Base-by-base conservation (phyloP, 768 basidiomycete genomes). In the Leccinum subgranulosum region DNA sequence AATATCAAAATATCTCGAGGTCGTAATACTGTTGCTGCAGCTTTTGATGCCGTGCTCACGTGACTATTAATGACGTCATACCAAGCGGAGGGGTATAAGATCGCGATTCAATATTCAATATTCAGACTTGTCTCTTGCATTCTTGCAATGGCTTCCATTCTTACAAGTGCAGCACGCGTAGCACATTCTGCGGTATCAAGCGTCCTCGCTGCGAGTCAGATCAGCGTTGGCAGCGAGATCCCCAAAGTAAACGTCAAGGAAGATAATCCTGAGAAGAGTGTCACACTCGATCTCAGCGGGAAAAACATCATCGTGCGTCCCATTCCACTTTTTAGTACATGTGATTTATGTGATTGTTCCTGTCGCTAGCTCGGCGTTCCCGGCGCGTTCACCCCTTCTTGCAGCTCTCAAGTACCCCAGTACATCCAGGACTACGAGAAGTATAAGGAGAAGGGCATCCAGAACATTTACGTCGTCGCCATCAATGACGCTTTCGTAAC, bases 401-500 rank as follows among this genome's bases (percentile, higher is more conserved):
- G 90, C 73, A 83, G 81, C 54, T 75, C 73, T 10, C 86, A 90
- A 63, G 72, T 86, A 23, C 84, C 82, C 0, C 75, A 78, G 10
- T 94, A 87, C 75, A 80, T 93, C 61, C 69, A 79, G 54, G 78
- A 79, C 53, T 87, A 82, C 70, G 80, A 85, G 14, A 76, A 85
- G 66, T 90, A 90, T 82, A 85, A 85, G 74, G 81, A 76, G 3
- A 93, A 91, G 72, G 92, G 90, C 11, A 75, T 92, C 65, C 80
- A 83, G 58, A 78, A 82, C 52, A 81, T 92, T 59, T 87, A 84
- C 60, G 81, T 94, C 54, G 73, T 94, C 54, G 76, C 84, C 25
- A 86, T 90, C 56, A 94, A 94, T 69, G 92, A 95, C 68, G 79
- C 80, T 7, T 94, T 88, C 65, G 87, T 90, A 47, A 83, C 79